A percentile compares a stretch with the other conserved stretches of the same genome.
Conservation (phyloP, 2,329 filamentous ascomycete genomes). For the Cryphonectria parasitica region DNA sequence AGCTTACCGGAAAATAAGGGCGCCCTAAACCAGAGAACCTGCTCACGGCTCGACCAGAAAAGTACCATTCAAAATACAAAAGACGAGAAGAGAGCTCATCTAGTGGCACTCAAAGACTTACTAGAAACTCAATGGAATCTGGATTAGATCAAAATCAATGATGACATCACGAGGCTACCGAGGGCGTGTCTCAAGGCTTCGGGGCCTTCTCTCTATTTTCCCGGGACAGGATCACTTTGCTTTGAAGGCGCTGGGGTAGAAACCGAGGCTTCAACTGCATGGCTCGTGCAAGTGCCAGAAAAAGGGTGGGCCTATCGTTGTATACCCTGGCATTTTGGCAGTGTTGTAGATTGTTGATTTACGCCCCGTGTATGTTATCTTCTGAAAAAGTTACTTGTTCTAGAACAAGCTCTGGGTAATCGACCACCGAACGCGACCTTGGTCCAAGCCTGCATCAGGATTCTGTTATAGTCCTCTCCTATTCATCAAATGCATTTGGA, state of each 20-base stretch:
- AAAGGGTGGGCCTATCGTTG: not conserved
- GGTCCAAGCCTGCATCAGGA: not conserved
- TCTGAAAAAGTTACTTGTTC: not conserved
- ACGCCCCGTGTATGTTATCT: not conserved
- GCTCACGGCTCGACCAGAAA: not conserved
- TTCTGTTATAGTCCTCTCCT: not conserved
- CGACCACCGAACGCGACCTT: not conserved
- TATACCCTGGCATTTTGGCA: not conserved
- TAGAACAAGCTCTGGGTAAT: not conserved
- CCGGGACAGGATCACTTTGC: not conserved
- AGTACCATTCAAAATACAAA: not conserved
- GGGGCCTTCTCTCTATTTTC: not conserved
- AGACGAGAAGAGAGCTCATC: not conserved
- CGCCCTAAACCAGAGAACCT: not conserved
- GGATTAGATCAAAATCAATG: conserved; percentile 12
- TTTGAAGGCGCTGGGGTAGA: not conserved
- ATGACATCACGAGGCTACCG: conserved; percentile 2
- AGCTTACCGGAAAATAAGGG: conserved; percentile 37
- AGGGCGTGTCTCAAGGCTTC: conserved; percentile 6
- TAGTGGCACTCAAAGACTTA: not conserved
- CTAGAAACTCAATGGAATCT: conserved; percentile 14
- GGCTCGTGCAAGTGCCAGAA: not conserved
- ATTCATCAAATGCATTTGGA: not conserved
- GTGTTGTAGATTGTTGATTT: not conserved
- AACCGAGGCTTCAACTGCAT: not conserved